Evolutionary conservation across 2,329 filamentous ascomycete species (phyloP), one percentile per base, ranked within the genome.

Genomic region (Stenocarpella maydis): DNA sequence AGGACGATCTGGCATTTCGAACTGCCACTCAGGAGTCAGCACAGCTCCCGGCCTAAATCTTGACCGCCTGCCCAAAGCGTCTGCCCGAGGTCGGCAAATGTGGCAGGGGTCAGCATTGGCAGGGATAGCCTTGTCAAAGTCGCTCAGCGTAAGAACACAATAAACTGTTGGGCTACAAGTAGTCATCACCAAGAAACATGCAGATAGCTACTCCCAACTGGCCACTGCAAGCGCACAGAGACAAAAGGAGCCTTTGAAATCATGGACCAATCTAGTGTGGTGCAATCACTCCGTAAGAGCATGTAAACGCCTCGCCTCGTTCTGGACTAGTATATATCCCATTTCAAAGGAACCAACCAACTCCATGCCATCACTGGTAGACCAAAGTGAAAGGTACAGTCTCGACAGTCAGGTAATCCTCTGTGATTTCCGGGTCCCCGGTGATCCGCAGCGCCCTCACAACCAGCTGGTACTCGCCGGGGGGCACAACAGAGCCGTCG

Each of bases 401-500:
- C 34, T 41, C 47, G 47, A 68, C 43, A 8, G 50, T 60, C 17
- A 76, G 71, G 68, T 74, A 78, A 55, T 78, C 76, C 34, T 72
- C 70, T 21, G 69, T 64, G n/a, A 73, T 71, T 0, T 69, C 34
- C 21, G 63, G 55, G 34, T 78, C 73, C 2, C 76, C 77, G 67
- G 76, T 76, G 17, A 77, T 69, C 58, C 69, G 72, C 47, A 77
- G 41, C 6, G 71, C 73, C 26, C 73, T 71, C 12, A 73, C 71
- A 21, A 76, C 70, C 34, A 78, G 68, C 58, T 54, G 65, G 49
- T 78, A 78, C 5, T 37, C 45, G 0, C 77, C 77, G 60, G 73
- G 74, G 0, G 74, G 71, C 8, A 76, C 72, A 12, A 73, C 67
- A 0, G 65, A 71, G 0, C 76, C 71, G 50, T 77, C 75, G 2